Evolutionary conservation across 2,329 filamentous ascomycete genomes (phyloP), one percentile per base, ranked within the genome.

Genomic region (Colletotrichum aenigma): DNA sequence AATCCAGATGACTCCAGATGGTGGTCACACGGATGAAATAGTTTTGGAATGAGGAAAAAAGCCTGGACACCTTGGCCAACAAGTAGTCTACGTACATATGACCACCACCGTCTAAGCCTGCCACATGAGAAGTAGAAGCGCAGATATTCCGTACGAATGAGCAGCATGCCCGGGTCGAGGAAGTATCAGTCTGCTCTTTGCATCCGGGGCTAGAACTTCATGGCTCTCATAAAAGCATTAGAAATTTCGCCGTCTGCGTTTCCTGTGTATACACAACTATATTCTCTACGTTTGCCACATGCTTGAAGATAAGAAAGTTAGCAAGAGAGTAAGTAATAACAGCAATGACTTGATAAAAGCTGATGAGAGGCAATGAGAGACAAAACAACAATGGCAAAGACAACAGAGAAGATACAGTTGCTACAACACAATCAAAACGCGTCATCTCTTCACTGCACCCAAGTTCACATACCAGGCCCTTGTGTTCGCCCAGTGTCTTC

Each of bases 351-450:
- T 43, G 4, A 18, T 43, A 2, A 43, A 0, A n/a, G 36, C 36
- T 16, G 36, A 43, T 43, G 0, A 10, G 16, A 38, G 7, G 15
- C 15, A 18, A 38, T 18, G 36, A 2, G 4, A 43, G 36, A 4
- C 0, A n/a, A 1, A 16, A 43, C 5, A 4, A 43, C 8, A n/a
- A 43, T 4, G 0, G 0, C 8, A 8, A 38, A 8, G 4, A 38
- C 36, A 9, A 3, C 36, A 9, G 36, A 9, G 26, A 26, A 26
- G 26, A 26, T 26, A 26, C 26, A 26, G 26, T 26, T 26, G 26
- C 26, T 26, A 26, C 26, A 26, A 26, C 26, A 3, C 16, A 43
- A 43, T 43, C 36, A 3, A 43, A 43, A 43, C 0, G 36, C 7
- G 16, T 43, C 0, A 4, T 43, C 36, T 43, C 36, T 43, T 3